phyloP scores from a whole-genome alignment of 345 rosid species.

The Triadica sebifera region DNA sequence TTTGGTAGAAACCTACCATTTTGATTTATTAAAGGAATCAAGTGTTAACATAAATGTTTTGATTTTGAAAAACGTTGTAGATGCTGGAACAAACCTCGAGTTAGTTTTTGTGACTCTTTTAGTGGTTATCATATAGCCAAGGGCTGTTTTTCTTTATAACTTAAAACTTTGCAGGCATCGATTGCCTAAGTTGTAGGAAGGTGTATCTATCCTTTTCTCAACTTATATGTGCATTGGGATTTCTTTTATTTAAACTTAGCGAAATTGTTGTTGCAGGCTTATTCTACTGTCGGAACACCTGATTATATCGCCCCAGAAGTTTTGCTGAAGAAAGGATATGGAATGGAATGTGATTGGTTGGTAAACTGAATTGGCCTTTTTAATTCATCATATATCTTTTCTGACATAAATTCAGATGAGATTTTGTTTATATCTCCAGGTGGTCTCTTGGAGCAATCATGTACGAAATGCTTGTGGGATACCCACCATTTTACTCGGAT shows the following conservation, averaged over 20 bases:
- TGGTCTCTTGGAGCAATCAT: constrained; percentile 99
- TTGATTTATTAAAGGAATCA: neutral
- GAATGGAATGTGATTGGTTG: constrained; percentile 42
- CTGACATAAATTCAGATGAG: constrained; percentile 9
- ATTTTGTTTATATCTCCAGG: constrained; percentile 43
- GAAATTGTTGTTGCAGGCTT: constrained; percentile 24
- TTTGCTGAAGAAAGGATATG: constrained; percentile 39
- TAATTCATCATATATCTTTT: neutral
- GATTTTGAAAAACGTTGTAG: neutral
- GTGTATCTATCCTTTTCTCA: neutral
- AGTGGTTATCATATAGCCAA: neutral
- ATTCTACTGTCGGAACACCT: constrained; percentile 34
- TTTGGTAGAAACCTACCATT: neutral
- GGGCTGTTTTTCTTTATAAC: neutral
- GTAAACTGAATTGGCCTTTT: constrained; percentile 6
- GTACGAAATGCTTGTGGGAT: constrained; percentile 99
- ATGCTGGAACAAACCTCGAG: neutral
- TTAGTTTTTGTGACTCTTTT: neutral
- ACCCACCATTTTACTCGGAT: constrained; percentile 97
- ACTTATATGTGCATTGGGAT: neutral
- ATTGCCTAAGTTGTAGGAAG: constrained; percentile 8
- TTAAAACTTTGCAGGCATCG: neutral
- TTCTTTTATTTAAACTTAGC: constrained; percentile 14
- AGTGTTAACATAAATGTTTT: neutral
- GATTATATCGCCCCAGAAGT: constrained; percentile 40